phyloP scores from a whole-genome alignment of 2,329 filamentous ascomycete genomes.

The Penicillium sumatraense region DNA sequence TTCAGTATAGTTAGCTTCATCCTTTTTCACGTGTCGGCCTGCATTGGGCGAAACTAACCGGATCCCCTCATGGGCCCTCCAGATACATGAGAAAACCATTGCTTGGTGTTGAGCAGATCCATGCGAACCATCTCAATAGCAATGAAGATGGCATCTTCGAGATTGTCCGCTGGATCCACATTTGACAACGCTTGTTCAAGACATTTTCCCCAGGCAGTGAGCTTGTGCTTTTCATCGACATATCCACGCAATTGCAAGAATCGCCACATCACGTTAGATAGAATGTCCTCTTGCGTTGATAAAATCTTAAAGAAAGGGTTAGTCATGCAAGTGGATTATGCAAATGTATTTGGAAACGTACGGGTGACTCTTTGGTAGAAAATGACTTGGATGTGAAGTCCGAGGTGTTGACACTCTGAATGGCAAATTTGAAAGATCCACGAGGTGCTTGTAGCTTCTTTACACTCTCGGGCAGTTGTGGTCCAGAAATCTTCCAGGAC shows the following conservation, averaged over 20 bases:
- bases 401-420: constrained; percentile 70
- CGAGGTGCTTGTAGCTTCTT: constrained; percentile 37
- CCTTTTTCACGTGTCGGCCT: background rate
- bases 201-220: constrained; percentile 84
- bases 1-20: constrained; percentile 1
- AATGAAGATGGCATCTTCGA: constrained; percentile 79
- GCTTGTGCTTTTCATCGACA: constrained; percentile 73
- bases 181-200: constrained; percentile 71
- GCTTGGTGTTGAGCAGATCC: constrained; percentile 74
- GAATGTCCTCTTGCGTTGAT: constrained; percentile 72
- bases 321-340: background rate
- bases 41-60: constrained; percentile 36
- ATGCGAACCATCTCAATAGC: constrained; percentile 85
- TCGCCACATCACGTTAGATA: constrained; percentile 79
- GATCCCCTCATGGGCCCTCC: constrained; percentile 64
- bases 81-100: constrained; percentile 63
- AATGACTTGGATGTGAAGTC: constrained; percentile 74
- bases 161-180: constrained; percentile 60
- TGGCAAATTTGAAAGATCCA: constrained; percentile 45
- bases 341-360: constrained; percentile 25
- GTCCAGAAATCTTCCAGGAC: constrained; percentile 73
- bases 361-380: constrained; percentile 56
- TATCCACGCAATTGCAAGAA: constrained; percentile 91
- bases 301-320: constrained; percentile 42
- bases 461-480: constrained; percentile 53